Base-by-base conservation (phyloP, 176 grass and related monocot genomes). In the Musa schizocarpa region DNA sequence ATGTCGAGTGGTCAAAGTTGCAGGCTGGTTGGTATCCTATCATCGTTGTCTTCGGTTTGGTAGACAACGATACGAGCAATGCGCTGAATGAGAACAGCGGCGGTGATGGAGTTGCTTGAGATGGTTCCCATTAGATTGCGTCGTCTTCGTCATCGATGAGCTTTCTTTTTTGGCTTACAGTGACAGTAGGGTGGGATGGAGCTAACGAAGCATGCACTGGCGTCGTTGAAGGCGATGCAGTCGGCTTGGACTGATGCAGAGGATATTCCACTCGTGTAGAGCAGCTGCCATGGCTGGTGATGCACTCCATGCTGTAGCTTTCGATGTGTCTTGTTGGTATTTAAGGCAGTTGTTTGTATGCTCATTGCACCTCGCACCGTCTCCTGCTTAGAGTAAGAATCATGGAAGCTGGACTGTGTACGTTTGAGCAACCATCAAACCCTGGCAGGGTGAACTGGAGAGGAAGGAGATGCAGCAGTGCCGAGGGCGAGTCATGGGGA, bases 261-360 rank as follows among this genome's bases (percentile, higher is more conserved):
- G 67, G 19, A 69, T 69, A 69, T 69, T n/a, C 34, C 67, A 10
- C 13, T 24, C 1, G 10, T 8, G 3, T 12, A 51, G 21, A 17
- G 43, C 50, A 49, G 68, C 43, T 50, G 13, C 17, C 68, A 50
- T 70, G 43, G 68, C 68, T 70, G 68, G 68, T 70, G 68, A 70
- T 70, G 68, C 9, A 51, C 48, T 70, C 68, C 43, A 51, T 21
- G 68, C 16, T n/a, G 34, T 20, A 9, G 68, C 68, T 50, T 50
- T 70, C 68, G 1, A n/a, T n/a, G 16, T 20, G 6, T 34, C 25
- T 43, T 43, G 34, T 43, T 43, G 34, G 34, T 43, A 43, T 43
- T 43, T 43, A 43, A 43, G 34, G 34, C 34, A 6, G 34, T 5
- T 43, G 34, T 43, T 43, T 43, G 4, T 43, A 43, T 43, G 34